Evolutionary conservation across 371 early-diverging fungal genomes (phyloP).

Genomic region (Actinomortierella wolfii): DNA sequence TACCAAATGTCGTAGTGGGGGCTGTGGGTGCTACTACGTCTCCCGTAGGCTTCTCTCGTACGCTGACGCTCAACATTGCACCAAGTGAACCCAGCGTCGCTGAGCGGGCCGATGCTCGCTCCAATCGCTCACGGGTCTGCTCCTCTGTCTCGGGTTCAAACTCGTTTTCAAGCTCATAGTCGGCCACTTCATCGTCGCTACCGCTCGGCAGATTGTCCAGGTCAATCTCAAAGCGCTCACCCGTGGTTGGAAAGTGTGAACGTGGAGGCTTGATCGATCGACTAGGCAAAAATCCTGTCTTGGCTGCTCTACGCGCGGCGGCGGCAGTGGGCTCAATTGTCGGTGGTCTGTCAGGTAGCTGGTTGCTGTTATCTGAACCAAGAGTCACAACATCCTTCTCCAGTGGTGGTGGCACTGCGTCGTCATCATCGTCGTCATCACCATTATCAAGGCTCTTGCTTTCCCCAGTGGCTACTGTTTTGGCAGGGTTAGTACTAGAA

Average conservation of each 20-base stretch:
- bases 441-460: constrained; percentile 14
- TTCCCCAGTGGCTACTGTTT: constrained; percentile 19
- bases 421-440: constrained; percentile 27
- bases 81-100: constrained; percentile 19
- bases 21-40: constrained; percentile 28
- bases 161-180: constrained; percentile 8
- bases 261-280: constrained; percentile 36
- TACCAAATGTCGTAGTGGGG: constrained; percentile 25
- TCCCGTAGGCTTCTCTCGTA: constrained; percentile 29
- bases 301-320: constrained; percentile 9
- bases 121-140: constrained; percentile 23
- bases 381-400: constrained; percentile 41
- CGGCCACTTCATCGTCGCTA: constrained; percentile 2
- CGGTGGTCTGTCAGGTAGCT: constrained; percentile 27
- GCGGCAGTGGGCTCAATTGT: constrained; percentile 12
- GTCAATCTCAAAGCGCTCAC: constrained; percentile 36
- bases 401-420: constrained; percentile 39
- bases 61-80: constrained; percentile 25
- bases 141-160: constrained; percentile 23
- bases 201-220: constrained; percentile 18
- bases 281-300: constrained; percentile 30
- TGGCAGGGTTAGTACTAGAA: constrained; percentile 52
- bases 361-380: constrained; percentile 20
- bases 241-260: constrained; percentile 28
- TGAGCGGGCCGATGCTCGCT: constrained; percentile 7